Percentiles rank a stretch among this genome's conserved stretches.
Evolutionary conservation across 257 asterid species (phyloP).

Genomic region (Petunia axillaris): DNA sequence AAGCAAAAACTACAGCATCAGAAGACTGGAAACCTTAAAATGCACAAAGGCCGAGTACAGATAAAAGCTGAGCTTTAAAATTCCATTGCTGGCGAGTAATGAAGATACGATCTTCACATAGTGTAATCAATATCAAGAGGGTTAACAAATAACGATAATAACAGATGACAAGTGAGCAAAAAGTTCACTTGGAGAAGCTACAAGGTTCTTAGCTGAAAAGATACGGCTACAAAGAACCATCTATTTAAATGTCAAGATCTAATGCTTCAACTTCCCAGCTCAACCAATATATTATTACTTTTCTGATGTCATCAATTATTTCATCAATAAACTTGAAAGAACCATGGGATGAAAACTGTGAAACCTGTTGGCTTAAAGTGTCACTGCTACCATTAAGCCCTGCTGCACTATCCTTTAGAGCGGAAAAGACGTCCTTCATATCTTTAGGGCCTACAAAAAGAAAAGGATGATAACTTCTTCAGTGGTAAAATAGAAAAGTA

Average conservation of each 20-base stretch:
- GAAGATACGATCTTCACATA: background rate
- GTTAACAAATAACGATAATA: background rate
- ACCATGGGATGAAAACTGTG: conserved; percentile 6
- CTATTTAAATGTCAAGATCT: background rate
- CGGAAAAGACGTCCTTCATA: conserved; percentile 67
- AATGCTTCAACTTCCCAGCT: conserved; percentile 18
- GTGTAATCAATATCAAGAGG: background rate
- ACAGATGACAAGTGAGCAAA: background rate
- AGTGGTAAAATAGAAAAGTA: conserved; percentile 12
- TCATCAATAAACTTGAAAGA: conserved; percentile 1
- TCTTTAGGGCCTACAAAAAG: conserved; percentile 80
- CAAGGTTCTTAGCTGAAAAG: conserved; percentile 19
- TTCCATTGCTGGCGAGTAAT: background rate
- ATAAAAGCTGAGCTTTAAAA: conserved; percentile 11
- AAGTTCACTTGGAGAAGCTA: conserved; percentile 19
- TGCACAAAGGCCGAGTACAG: background rate
- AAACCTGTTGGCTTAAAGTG: conserved; percentile 73
- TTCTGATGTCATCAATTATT: conserved; percentile 1
- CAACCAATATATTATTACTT: background rate
- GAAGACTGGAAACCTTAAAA: background rate
- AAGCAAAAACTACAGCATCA: background rate
- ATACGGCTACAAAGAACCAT: background rate
- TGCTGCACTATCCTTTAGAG: conserved; percentile 66
- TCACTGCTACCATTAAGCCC: conserved; percentile 58
- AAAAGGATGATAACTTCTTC: conserved; percentile 30